Conservation (phyloP, 208 protist genomes). For the Leishmania guyanensis region DNA sequence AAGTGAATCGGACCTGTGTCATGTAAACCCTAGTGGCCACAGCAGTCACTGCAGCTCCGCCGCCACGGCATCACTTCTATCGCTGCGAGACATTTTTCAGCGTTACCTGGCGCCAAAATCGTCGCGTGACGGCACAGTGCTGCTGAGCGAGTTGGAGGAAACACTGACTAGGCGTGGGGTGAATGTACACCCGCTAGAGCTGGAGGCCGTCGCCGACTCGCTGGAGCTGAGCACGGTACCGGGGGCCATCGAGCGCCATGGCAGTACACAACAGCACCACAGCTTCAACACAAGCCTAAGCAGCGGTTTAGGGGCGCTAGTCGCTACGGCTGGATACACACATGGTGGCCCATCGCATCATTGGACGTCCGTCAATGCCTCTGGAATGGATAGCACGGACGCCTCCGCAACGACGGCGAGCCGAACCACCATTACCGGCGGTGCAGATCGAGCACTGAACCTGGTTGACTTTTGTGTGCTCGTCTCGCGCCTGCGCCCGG, state of each 20-base stretch:
- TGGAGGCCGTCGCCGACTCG: slow-evolving; percentile 69
- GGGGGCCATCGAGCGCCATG: background rate
- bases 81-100: slow-evolving; percentile 31
- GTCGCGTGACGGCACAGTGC: slow-evolving; percentile 25
- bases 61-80: slow-evolving; percentile 16
- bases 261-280: background rate
- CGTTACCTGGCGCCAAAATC: slow-evolving; percentile 4
- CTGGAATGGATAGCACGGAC: background rate
- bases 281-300: background rate
- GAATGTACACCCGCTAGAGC: slow-evolving; percentile 40
- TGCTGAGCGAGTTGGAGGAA: slow-evolving; percentile 38
- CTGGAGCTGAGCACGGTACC: slow-evolving; percentile 35
- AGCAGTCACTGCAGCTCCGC: background rate
- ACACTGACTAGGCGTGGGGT: slow-evolving; percentile 33
- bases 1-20: background rate
- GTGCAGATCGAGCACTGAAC: slow-evolving; percentile 22
- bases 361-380: background rate
- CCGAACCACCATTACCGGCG: slow-evolving; percentile 13
- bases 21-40: background rate
- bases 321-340: background rate
- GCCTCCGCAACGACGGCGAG: background rate
- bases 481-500: slow-evolving; percentile 61
- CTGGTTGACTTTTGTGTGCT: slow-evolving; percentile 72
- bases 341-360: background rate
- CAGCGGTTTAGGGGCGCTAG: background rate